Evolutionary conservation across 2,329 filamentous ascomycete species (phyloP).

Genomic region (Graphilbum fragrans): DNA sequence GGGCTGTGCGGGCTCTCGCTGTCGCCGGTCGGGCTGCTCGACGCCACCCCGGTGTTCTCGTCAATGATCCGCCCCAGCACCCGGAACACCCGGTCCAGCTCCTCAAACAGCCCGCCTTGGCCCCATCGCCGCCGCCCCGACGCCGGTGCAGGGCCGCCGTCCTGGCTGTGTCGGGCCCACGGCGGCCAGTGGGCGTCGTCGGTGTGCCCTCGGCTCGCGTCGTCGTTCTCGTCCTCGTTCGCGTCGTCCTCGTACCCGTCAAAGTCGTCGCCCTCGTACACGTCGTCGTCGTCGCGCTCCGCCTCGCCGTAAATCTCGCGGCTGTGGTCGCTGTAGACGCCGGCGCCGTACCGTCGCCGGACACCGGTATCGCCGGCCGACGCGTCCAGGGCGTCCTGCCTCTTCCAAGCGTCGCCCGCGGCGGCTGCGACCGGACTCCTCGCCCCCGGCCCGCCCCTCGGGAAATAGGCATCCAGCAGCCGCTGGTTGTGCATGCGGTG

Average conservation of each 20-base stretch:
- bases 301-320: constrained; percentile 1
- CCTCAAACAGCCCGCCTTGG: constrained; percentile 9
- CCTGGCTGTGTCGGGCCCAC: too few relatives aligned
- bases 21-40: constrained; percentile 6
- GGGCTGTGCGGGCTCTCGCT: constrained; percentile 20
- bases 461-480: constrained; percentile 22
- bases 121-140: neutral
- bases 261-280: neutral
- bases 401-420: constrained; percentile 15
- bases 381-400: constrained; percentile 4
- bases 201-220: neutral
- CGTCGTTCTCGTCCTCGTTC: neutral
- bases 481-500: constrained; percentile 20
- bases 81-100: constrained; percentile 11
- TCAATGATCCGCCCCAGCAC: constrained; percentile 11
- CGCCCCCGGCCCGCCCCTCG: constrained; percentile 7
- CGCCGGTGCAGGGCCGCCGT: neutral
- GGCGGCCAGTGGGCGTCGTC: neutral
- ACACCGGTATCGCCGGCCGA: neutral
- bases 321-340: constrained; percentile 3
- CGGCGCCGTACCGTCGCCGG: neutral
- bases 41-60: constrained; percentile 4
- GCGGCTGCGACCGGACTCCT: neutral
- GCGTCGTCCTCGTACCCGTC: constrained; percentile 3
- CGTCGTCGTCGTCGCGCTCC: constrained; percentile 1